Evolutionary conservation across 2,329 filamentous ascomycete genomes (phyloP), one percentile per base, ranked within the genome.

Genomic region (Aspergillus pseudoterreus): DNA sequence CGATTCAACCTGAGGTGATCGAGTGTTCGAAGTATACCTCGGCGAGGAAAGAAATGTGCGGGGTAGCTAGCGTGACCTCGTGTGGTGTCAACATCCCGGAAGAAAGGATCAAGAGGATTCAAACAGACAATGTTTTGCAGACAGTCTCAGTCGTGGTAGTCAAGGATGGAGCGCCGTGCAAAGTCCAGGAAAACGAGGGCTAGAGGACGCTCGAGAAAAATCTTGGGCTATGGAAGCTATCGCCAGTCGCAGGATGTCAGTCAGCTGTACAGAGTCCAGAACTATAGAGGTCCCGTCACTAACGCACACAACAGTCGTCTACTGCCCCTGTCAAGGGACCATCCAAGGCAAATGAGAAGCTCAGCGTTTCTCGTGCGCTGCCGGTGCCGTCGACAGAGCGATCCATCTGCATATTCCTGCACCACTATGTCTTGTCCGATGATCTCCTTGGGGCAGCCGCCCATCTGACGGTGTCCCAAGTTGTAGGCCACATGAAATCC

Each of bases 341-440:
- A 6, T 21, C 39, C 4, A 24, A 42, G 15, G 6, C n/a, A 42
- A 21, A 42, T 10, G 39, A 19, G 14, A 21, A 42, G 39, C 12
- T 42, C 39, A 42, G 9, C 39, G 39, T 42, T 17, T 12, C 39
- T 4, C 19, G 19, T 21, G 39, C 39, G 8, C 39, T 21, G 39
- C 14, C 39, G 2, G 39, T 42, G 6, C 19, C 39, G 6, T 47
- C 19, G 3, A 41, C 44, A 14, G 50, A 44, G 6, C 32, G 41
- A 32, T 52, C 50, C 1, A 44, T 52, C 17, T 44, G 50, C 10
- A 39, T 52, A 6, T 52, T 48, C 33, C 42, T 52, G 14, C 50
- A 48, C 3, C 38, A 52, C 12, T 52, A 49, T 21, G 50, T 45
- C 12, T 33, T 48, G 12, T 45, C 43, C 22, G 50, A 52, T 35